These are phyloP conservation scores for Schizophyllum amplum DNA, from an alignment of 1,284 basidiomycete species.

Conservation along the genomic window DNA sequence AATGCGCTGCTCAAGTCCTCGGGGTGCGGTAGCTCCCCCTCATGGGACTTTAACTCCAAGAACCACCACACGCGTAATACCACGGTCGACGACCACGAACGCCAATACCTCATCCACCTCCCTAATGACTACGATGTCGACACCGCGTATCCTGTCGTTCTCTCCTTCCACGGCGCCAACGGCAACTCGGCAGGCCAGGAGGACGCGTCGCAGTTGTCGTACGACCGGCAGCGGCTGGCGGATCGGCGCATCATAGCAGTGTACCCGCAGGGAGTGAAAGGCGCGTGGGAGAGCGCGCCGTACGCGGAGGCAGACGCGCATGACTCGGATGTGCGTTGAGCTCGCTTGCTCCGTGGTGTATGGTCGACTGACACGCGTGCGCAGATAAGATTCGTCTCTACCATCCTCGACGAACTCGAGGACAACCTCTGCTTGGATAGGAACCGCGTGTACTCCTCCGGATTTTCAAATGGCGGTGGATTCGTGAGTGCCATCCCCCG, in stretches of 20 bases:
- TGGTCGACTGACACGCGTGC: not conserved
- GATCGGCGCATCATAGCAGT: constrained; percentile 2
- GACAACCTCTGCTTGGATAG: constrained; percentile 8
- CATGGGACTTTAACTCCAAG: constrained; percentile 6
- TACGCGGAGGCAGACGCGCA: constrained; percentile 7
- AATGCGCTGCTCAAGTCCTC: not conserved
- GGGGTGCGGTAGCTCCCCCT: not conserved
- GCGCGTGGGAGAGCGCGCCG: constrained; percentile 6
- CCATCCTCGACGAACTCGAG: constrained; percentile 7
- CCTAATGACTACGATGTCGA: constrained; percentile 7
- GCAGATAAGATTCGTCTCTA: constrained; percentile 2
- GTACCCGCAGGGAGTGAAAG: constrained; percentile 3
- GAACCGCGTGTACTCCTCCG: constrained; percentile 9
- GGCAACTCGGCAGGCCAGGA: constrained; percentile 8
- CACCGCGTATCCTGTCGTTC: constrained; percentile 8
- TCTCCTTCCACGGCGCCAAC: constrained; percentile 9
- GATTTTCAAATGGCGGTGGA: constrained; percentile 8
- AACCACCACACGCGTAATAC: constrained; percentile 1
- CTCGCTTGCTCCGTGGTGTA: too few species aligned
- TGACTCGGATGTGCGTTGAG: constrained; percentile 9
- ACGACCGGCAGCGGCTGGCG: constrained; percentile 1
- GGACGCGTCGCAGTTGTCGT: constrained; percentile 7
- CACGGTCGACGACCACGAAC: not conserved
- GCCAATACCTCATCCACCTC: constrained; percentile 8
- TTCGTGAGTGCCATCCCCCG: constrained; percentile 10